phyloP scores from a whole-genome alignment of 257 asterid genomes.

The Prunella vulgaris region DNA sequence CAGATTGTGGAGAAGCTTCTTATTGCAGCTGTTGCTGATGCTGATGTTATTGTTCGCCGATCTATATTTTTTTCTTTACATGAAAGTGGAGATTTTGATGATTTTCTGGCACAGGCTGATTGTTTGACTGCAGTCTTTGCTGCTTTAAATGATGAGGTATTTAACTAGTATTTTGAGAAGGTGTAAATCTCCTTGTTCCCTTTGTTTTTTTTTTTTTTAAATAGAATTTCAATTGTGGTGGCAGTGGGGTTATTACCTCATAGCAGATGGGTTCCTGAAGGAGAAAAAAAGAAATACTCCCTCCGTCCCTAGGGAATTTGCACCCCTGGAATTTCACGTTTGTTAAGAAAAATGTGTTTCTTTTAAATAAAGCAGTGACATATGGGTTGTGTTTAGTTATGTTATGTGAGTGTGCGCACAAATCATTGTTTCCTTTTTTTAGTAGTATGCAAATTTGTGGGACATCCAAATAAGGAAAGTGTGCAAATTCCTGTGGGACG shows the following conservation, averaged over 20 bases:
- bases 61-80: constrained; percentile 80
- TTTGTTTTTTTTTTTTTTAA: not conserved
- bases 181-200: constrained; percentile 16
- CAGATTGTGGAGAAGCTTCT: constrained; percentile 95
- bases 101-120: constrained; percentile 94
- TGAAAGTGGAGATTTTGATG: constrained; percentile 81
- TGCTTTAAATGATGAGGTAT: constrained; percentile 98
- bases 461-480: no score
- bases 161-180: constrained; percentile 2
- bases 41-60: constrained; percentile 83
- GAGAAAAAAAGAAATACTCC: not conserved
- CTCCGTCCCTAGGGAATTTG: no score
- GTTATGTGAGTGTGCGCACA: no score
- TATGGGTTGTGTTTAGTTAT: no score
- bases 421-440: no score
- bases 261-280: not conserved
- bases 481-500: no score
- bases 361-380: no score
- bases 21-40: constrained; percentile 92
- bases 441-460: no score
- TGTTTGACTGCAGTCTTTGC: constrained; percentile 95
- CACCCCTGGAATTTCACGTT: no score
- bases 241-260: constrained; percentile 6
- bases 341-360: no score
- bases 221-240: constrained; percentile 10